Conservation (phyloP, 176 grass and related monocot genomes). For the Bromus sterilis region DNA sequence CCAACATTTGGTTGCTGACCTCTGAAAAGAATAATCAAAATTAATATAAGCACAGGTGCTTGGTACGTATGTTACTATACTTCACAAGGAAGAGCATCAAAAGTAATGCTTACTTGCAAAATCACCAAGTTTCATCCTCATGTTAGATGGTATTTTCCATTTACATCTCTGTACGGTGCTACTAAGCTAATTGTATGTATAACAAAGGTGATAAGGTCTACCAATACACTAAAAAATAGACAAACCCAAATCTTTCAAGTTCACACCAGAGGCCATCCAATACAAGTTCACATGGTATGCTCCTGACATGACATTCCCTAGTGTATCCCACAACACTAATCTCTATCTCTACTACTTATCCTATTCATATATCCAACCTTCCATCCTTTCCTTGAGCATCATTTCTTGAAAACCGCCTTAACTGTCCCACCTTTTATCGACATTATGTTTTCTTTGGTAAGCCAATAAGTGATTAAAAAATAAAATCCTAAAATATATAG, state of each 20-base stretch:
- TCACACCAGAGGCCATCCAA: not conserved
- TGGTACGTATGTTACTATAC: not conserved
- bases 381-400: too few species aligned
- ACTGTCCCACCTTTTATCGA: too few species aligned
- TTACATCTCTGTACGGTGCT: not conserved
- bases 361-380: too few species aligned
- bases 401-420: too few species aligned
- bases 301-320: not conserved
- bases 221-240: not conserved
- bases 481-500: too few species aligned
- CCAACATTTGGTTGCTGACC: slow-evolving; percentile 95
- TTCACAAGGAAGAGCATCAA: not conserved
- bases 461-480: too few species aligned
- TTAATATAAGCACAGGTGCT: not conserved
- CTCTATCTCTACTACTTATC: too few species aligned
- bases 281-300: not conserved
- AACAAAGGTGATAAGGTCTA: not conserved
- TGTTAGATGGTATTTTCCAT: not conserved
- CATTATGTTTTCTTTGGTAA: too few species aligned
- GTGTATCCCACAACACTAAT: not conserved
- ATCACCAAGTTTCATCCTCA: not conserved
- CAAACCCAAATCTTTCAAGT: not conserved
- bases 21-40: slow-evolving; percentile 41
- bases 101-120: not conserved
- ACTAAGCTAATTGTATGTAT: not conserved